Evolutionary conservation across 257 asterid species (phyloP), one percentile per base, ranked within the genome.

Genomic region (Cruciata laevipes): DNA sequence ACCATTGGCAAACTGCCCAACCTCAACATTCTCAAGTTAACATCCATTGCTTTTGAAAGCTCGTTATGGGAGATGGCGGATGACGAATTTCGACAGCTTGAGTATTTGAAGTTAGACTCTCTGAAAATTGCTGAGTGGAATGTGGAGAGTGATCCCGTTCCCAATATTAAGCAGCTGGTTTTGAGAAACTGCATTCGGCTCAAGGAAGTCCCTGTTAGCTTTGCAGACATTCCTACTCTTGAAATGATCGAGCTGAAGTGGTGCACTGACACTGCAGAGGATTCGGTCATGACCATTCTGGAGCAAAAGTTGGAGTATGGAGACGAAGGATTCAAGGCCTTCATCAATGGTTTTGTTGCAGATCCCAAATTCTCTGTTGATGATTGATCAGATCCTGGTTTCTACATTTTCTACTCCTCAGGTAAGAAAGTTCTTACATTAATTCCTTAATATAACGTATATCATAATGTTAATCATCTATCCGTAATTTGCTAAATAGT

Each of bases 161-260:
- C 66, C 47, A 61, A 31, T 21, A 40, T 61, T 61, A 20, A 61
- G 66, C 12, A 7, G 2, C 24, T 61, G 18, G 49, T 32, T 0
- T n/a, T 61, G 18, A 38, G 49, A 17, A 61, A 10, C 66, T 61
- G 66, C 20, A 61, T 17, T 10, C 27, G 35, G 12, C 49, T 61
- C 37, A 7, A 61, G 65, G 65, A 61, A 61, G 65, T 61, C 11
- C 65, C 65, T 1, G 9, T 25, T 30, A n/a, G 24, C 37, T 61
- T 61, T 14, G 65, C 24, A 10, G 42, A 31, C 33, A 61, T 31
- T 6, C 0, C 4, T 31, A 61, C 65, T 25, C 44, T 61, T 35
- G 9, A 61, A 44, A 32, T 31, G 25, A 61, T 61, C 6, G 65
- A 61, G 42, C 6, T 61, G n/a, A 16, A 17, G 42, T 61, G 42